Conservation (phyloP, 495 filamentous ascomycete genomes). For the Parachaetomium inaequale region DNA sequence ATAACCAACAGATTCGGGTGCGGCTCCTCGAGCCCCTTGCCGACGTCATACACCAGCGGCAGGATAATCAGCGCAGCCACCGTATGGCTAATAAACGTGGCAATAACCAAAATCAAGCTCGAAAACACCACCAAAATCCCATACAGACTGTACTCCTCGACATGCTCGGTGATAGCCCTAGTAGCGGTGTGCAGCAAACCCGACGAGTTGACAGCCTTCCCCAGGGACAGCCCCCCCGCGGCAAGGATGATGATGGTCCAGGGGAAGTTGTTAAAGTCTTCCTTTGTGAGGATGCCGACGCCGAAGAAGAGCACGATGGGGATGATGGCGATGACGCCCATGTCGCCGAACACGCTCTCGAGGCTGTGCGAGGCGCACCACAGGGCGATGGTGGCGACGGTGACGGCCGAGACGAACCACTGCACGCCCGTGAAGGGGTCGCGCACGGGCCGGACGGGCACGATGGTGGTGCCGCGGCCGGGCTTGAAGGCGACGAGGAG, state of each 20-base stretch:
- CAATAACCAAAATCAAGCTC: slow-evolving; percentile 81
- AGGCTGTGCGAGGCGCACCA: slow-evolving; percentile 93
- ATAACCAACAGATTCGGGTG: slow-evolving; percentile 96
- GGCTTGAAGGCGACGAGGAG: slow-evolving; percentile 82
- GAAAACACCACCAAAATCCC: slow-evolving; percentile 83
- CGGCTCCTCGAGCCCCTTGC: slow-evolving; percentile 75
- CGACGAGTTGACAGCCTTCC: slow-evolving; percentile 90
- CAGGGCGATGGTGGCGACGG: slow-evolving; percentile 78
- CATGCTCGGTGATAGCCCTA: slow-evolving; percentile 61
- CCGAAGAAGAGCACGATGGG: slow-evolving; percentile 96
- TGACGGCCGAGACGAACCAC: slow-evolving; percentile 86
- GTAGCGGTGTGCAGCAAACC: slow-evolving; percentile 92
- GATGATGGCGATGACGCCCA: slow-evolving; percentile 97
- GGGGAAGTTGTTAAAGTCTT: slow-evolving; percentile 99
- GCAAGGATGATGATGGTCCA: slow-evolving; percentile 99
- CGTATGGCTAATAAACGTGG: slow-evolving; percentile 97
- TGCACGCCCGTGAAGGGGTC: slow-evolving; percentile 87
- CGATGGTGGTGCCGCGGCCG: slow-evolving; percentile 78
- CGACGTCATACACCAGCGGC: slow-evolving; percentile 82
- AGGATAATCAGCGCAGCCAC: slow-evolving; percentile 94
- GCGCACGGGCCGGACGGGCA: slow-evolving; percentile 82
- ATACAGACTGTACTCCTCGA: slow-evolving; percentile 80
- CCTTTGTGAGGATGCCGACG: slow-evolving; percentile 94
- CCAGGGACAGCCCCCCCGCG: slow-evolving; percentile 86
- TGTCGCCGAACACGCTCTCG: slow-evolving; percentile 85